Percentiles rank a stretch among this genome's conserved stretches.
Conservation (phyloP, 129 eudicot species). For the Centrapalus pauciflorus region DNA sequence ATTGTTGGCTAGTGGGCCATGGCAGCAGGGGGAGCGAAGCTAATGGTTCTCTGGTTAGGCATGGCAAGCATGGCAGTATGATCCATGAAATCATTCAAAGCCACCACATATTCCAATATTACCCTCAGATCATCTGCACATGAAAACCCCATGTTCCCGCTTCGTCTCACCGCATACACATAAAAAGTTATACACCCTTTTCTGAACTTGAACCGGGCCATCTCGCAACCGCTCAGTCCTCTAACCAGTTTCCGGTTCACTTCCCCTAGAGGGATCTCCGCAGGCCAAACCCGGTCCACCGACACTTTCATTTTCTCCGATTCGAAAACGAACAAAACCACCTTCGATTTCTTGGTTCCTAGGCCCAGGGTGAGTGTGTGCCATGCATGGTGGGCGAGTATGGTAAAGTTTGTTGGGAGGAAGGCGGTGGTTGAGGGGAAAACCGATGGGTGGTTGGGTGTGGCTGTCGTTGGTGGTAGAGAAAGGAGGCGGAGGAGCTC, state of each 20-base stretch:
- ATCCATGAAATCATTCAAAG: conserved; percentile 86
- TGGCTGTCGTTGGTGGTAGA: conserved; percentile 41
- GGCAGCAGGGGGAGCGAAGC: conserved; percentile 53
- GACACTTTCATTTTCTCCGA: conserved; percentile 49
- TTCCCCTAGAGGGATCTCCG: conserved; percentile 75
- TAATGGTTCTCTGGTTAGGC: conserved; percentile 81
- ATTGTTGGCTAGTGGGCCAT: conserved; percentile 53
- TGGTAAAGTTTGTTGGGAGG: conserved; percentile 91
- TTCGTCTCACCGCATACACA: conserved; percentile 67
- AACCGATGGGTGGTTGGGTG: conserved; percentile 21
- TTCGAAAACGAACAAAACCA: conserved; percentile 68
- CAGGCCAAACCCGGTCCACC: conserved; percentile 71
- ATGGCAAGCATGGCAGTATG: conserved; percentile 95
- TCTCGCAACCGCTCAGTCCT: conserved; percentile 57
- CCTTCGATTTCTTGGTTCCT: conserved; percentile 85
- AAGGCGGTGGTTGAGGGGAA: conserved; percentile 72
- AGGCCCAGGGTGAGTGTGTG: conserved; percentile 95
- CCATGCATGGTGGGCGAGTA: conserved; percentile 97
- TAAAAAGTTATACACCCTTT: conserved; percentile 96
- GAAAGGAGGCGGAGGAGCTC: conserved; percentile 85
- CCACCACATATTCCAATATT: conserved; percentile 67
- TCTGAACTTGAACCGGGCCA: conserved; percentile 90
- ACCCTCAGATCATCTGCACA: conserved; percentile 72
- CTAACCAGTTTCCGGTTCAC: conserved; percentile 72
- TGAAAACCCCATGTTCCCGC: conserved; percentile 53